phyloP scores from a whole-genome alignment of 495 filamentous ascomycete genomes.

The Hypoxylon lenormandii region DNA sequence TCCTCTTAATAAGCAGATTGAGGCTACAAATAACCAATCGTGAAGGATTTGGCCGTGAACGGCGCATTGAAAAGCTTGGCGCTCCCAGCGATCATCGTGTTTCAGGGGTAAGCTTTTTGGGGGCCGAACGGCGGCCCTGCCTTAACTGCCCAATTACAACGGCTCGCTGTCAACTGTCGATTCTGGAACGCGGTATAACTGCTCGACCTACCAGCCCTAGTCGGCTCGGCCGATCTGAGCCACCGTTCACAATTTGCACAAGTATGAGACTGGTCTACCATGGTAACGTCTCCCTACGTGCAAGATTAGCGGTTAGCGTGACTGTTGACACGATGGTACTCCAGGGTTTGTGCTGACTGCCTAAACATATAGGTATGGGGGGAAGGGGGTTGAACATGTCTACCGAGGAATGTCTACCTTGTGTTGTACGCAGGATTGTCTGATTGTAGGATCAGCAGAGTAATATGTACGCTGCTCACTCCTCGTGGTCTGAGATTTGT shows the following conservation, averaged over 20 bases:
- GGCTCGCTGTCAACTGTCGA: not conserved
- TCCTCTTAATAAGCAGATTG: slow-evolving; percentile 18
- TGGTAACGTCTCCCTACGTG: not conserved
- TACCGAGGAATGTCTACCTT: not conserved
- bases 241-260: not conserved
- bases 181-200: slow-evolving; percentile 2
- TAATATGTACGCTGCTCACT: slow-evolving; percentile 2
- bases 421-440: not conserved
- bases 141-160: not conserved
- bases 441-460: not conserved
- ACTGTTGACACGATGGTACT: slow-evolving; percentile 2
- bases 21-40: slow-evolving; percentile 9
- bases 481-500: not conserved
- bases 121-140: not conserved
- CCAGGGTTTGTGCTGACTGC: slow-evolving; percentile 9
- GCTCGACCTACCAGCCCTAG: not conserved
- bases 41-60: slow-evolving; percentile 17
- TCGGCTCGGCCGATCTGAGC: not conserved
- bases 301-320: not conserved
- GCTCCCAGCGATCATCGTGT: slow-evolving; percentile 16
- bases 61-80: slow-evolving; percentile 16
- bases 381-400: slow-evolving; percentile 6
- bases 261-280: not conserved
- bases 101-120: slow-evolving; percentile 8
- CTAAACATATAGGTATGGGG: not conserved